Conservation (phyloP, 192 early-diverging fungal genomes). For the Mortierella hygrophila region DNA sequence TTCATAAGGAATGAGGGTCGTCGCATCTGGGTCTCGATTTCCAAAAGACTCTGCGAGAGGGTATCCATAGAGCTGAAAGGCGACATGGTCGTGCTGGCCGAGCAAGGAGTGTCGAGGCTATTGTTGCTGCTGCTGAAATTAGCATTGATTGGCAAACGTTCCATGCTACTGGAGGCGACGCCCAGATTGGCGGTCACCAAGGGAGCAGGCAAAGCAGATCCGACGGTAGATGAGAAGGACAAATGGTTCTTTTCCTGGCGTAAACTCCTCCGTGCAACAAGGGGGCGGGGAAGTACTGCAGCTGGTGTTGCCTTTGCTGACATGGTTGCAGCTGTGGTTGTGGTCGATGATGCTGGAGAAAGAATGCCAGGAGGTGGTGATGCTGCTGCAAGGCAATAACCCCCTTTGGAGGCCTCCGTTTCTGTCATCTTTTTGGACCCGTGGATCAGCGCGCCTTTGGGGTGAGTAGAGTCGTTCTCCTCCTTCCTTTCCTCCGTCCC, state of each 20-base stretch:
- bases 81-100: constrained; percentile 2
- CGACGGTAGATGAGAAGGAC: background rate
- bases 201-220: background rate
- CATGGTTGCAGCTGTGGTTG: background rate
- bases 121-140: background rate
- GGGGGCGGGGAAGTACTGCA: background rate
- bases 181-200: background rate
- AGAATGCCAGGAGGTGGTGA: background rate
- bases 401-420: background rate
- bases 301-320: background rate
- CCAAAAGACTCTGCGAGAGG: constrained; percentile 35
- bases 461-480: background rate
- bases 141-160: background rate
- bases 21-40: constrained; percentile 45
- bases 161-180: background rate
- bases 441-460: background rate
- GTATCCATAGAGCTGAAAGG: constrained; percentile 11
- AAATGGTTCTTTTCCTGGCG: constrained; percentile 1
- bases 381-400: background rate
- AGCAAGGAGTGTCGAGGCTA: background rate
- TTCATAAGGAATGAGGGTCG: constrained; percentile 44
- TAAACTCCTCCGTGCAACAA: background rate
- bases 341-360: background rate
- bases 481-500: no score
- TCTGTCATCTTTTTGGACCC: background rate